Evolutionary conservation across 371 early-diverging fungal genomes (phyloP), one percentile per base, ranked within the genome.

Genomic region (Thermomucor indicae-seudaticae): DNA sequence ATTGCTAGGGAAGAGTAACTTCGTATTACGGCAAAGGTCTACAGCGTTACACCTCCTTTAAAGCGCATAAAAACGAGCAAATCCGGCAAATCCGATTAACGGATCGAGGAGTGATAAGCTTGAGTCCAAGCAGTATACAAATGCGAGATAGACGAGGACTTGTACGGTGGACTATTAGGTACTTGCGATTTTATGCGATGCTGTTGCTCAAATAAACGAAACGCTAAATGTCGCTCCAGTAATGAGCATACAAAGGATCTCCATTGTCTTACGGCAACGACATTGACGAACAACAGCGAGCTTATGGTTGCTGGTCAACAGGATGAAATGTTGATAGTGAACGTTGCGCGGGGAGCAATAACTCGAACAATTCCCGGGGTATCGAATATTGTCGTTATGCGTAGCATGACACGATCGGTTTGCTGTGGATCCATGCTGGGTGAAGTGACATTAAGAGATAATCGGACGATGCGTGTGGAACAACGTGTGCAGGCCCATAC

Each of bases 401-500:
- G 83, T 29, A 80, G 77, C 53, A 39, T 67, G 0, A 78, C 85
- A 19, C 67, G 87, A 11, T 49, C 84, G 6, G 64, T 88, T 10
- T 85, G 83, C 47, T 87, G 89, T 51, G 91, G 89, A 38, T 75
- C 85, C 3, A 65, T 83, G 6, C 60, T 74, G 6, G 86, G 88
- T 31, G 83, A 83, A 56, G 80, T 90, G 10, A 75, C 76, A 5
- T 43, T 90, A 19, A 72, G 83, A 27, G 90, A 92, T 71, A 81
- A 89, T 2, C 62, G 85, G 4, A 79, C 86, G 0, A 73, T 85
- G 58, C 70, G 77, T 20, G 79, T 81, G 1, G 89, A 90, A 57
- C 84, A 88, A 40, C 52, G 79, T 29, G 76, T 89, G 32, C 78
- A 83, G 45, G 89, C 89, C 5, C 90, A 92, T 57, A 80, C 87